Base-by-base conservation (phyloP, 768 basidiomycete species). In the Cystobasidium ongulense region DNA sequence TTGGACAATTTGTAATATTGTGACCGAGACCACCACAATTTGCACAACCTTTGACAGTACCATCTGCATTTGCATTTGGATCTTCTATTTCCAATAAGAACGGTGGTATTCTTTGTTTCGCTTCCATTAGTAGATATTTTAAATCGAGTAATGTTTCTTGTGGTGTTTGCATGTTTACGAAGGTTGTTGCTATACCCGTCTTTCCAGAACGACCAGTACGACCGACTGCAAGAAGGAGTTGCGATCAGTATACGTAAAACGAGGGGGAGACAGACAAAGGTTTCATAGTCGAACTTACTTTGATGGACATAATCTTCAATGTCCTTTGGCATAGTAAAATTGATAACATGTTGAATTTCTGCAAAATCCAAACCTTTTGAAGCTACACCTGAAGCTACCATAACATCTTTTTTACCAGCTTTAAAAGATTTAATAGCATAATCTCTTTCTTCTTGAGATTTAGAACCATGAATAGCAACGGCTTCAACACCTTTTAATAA, bases 281-380 rank as follows among this genome's bases (percentile, higher is more conserved):
- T 10, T 50, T n/a, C 23, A 67, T 23, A 10, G 39, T n/a, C 17
- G 23, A 38, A 59, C 68, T 61, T 27, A 71, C 68, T 98, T 82
- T 99, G 95, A 83, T 99, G 96, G 63, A 98, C 95, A 79, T 99
- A 99, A 81, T 99, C 96, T 82, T 99, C 96, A 76, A 99, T 99
- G 83, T 99, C 96, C 81, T 98, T 99, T 0, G 96, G 96, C 96
- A 99, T 98, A 35, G 90, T 88, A 81, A 94, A 99, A 75, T 97
- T 98, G 82, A 99, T 97, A 80, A 98, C 94, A 80, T 97, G 96
- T 78, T 97, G 93, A 73, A 99, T 95, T 79, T 98, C 96, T 81
- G 90, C 93, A 82, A 99, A 99, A 82, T 99, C 96, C 74, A 99
- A 87, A 33, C 96, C 96, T 64, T 99, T 98, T 43, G 92, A 96